Evolutionary conservation across 2,329 filamentous ascomycete genomes (phyloP).

Genomic region (Neofusicoccum laricinum): DNA sequence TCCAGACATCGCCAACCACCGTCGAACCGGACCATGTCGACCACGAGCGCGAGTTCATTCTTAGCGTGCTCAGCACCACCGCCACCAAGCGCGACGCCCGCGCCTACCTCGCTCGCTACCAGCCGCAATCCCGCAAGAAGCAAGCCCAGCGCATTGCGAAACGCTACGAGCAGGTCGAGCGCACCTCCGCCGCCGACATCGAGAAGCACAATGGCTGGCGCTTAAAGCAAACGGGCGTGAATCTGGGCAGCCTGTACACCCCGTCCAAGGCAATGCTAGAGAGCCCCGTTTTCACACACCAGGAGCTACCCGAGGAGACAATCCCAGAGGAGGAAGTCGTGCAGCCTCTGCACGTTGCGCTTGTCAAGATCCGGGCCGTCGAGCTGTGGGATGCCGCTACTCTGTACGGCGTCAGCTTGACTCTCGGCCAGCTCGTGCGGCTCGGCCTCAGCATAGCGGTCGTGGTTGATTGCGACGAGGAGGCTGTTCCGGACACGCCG

Average conservation of each 20-base stretch:
- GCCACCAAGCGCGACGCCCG: constrained; percentile 88
- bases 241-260: constrained; percentile 60
- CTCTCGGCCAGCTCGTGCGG: constrained; percentile 76
- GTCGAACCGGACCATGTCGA: constrained; percentile 10
- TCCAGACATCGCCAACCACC: neutral
- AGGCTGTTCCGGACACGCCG: constrained; percentile 29
- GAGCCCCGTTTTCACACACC: constrained; percentile 59
- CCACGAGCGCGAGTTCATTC: constrained; percentile 45
- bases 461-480: constrained; percentile 68
- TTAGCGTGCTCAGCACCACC: constrained; percentile 82
- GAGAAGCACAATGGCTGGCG: constrained; percentile 32
- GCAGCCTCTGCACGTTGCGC: constrained; percentile 68
- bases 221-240: constrained; percentile 51
- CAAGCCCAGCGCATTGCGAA: constrained; percentile 19
- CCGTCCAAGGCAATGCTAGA: constrained; percentile 57
- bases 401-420: constrained; percentile 74
- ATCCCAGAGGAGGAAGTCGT: constrained; percentile 20
- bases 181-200: constrained; percentile 19
- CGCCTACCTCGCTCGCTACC: constrained; percentile 80
- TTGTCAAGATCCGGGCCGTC: constrained; percentile 79
- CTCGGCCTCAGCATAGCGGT: constrained; percentile 81
- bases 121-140: constrained; percentile 23
- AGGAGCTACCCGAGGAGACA: constrained; percentile 40
- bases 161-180: neutral
- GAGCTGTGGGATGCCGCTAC: constrained; percentile 67